Percentiles rank a stretch among this genome's conserved stretches.
These are phyloP conservation scores for Aeschynomene evenia DNA, from an alignment of 306 rosid genomes.

Conservation along the genomic window DNA sequence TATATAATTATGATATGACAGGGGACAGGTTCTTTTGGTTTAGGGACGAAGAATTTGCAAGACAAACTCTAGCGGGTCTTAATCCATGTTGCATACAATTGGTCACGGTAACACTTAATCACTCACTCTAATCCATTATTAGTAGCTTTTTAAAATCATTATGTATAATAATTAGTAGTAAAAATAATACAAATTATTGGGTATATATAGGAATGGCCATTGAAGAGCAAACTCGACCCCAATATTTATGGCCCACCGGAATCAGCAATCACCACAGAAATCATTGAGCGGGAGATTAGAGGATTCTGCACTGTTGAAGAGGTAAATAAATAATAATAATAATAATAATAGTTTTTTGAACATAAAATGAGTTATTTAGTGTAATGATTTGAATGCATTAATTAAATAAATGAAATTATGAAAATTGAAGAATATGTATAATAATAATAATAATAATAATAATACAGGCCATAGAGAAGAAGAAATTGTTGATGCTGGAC, in stretches of 20 bases:
- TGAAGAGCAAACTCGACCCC: slow-evolving; percentile 76
- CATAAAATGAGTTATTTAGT: too few relatives aligned
- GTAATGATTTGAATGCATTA: too few relatives aligned
- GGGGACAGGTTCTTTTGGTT: slow-evolving; percentile 90
- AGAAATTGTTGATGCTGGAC: slow-evolving; percentile 70
- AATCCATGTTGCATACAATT: slow-evolving; percentile 67
- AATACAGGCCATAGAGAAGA: slow-evolving; percentile 55
- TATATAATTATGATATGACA: slow-evolving; percentile 4
- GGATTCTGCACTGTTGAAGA: slow-evolving; percentile 51
- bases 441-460: background rate
- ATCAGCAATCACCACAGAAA: slow-evolving; percentile 62
- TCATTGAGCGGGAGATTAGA: slow-evolving; percentile 53
- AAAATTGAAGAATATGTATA: too few relatives aligned
- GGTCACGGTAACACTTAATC: slow-evolving; percentile 54
- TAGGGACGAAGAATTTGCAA: slow-evolving; percentile 73
- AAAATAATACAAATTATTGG: too few relatives aligned
- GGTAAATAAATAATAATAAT: slow-evolving; percentile 41
- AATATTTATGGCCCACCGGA: slow-evolving; percentile 62
- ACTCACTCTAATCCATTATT: too few relatives aligned
- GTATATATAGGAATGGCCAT: slow-evolving; percentile 87
- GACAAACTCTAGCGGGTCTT: slow-evolving; percentile 91
- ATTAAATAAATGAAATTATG: too few relatives aligned
- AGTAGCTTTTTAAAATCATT: too few relatives aligned
- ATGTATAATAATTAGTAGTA: background rate
- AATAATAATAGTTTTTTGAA: background rate